Percentiles rank a stretch among this genome's conserved stretches.
Conservation (phyloP, 1,284 basidiomycete genomes). For the Puccinia brachypodii region DNA sequence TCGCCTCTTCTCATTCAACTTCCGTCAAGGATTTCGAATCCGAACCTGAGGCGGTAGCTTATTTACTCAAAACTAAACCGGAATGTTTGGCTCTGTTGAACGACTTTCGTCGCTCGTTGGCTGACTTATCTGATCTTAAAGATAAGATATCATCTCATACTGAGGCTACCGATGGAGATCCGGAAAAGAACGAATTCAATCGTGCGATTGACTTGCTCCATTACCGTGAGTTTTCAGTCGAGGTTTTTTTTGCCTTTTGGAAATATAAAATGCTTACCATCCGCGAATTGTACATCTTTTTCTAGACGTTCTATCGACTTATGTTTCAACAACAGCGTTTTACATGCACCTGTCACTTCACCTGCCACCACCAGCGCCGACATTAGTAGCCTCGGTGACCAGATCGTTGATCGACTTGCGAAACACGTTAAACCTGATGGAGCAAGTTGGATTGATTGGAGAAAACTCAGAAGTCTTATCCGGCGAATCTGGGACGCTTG, state of each 20-base stretch:
- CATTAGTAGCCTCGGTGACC: conserved; percentile 31
- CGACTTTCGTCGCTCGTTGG: conserved; percentile 29
- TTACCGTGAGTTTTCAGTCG: conserved; percentile 18
- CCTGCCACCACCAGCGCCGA: not conserved
- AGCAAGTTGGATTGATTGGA: conserved; percentile 55
- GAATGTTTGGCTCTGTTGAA: conserved; percentile 31
- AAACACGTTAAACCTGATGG: conserved; percentile 48
- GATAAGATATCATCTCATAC: not conserved
- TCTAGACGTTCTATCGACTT: conserved; percentile 35
- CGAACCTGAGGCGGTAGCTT: conserved; percentile 40
- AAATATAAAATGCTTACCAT: not conserved
- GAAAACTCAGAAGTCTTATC: conserved; percentile 50
- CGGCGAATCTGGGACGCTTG: conserved; percentile 5
- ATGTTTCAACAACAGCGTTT: conserved; percentile 37
- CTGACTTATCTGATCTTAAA: conserved; percentile 6
- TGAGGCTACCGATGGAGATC: conserved; percentile 15
- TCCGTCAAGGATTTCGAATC: conserved; percentile 25
- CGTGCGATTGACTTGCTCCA: conserved; percentile 20
- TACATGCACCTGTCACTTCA: conserved; percentile 41
- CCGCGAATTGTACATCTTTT: not conserved
- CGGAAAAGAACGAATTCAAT: conserved; percentile 1
- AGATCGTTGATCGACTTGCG: conserved; percentile 32
- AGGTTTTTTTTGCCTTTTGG: not conserved
- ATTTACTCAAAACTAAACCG: conserved; percentile 43
- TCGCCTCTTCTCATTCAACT: conserved; percentile 4